phyloP scores from a whole-genome alignment of 208 protist genomes.

The Phytomonas serpens region DNA sequence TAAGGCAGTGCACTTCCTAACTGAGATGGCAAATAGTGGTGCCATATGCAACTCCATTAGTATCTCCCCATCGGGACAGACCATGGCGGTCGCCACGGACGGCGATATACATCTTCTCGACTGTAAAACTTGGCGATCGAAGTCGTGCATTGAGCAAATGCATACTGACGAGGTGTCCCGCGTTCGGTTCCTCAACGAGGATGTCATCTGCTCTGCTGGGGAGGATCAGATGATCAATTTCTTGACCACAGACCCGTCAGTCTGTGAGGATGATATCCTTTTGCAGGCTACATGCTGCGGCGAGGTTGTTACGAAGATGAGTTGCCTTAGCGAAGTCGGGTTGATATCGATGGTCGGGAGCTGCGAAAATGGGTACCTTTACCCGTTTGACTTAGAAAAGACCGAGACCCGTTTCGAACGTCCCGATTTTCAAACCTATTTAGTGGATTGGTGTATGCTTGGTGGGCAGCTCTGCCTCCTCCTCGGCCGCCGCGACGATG shows the following conservation, averaged over 20 bases:
- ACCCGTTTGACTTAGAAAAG: conserved; percentile 48
- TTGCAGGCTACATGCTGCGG: conserved; percentile 61
- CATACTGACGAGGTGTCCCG: conserved; percentile 82
- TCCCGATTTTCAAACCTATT: conserved; percentile 53
- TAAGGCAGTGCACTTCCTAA: conserved; percentile 45
- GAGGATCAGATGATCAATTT: conserved; percentile 90
- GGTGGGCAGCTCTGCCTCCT: conserved; percentile 37
- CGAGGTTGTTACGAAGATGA: conserved; percentile 73
- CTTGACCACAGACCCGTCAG: conserved; percentile 26
- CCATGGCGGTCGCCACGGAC: conserved; percentile 39
- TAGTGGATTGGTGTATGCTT: conserved; percentile 68
- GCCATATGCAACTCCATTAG: conserved; percentile 39
- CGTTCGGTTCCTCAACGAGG: conserved; percentile 52
- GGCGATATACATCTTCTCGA: conserved; percentile 64
- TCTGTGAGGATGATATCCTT: conserved; percentile 71
- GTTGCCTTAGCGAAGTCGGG: conserved; percentile 32
- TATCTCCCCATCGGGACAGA: conserved; percentile 29
- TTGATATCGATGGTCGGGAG: conserved; percentile 53
- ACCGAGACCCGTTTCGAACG: conserved; percentile 31
- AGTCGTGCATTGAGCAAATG: conserved; percentile 40
- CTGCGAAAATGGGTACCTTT: conserved; percentile 80
- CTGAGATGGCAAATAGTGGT: conserved; percentile 42
- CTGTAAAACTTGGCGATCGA: conserved; percentile 40
- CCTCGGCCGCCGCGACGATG: conserved; percentile 57
- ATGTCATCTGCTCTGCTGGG: conserved; percentile 60